Evolutionary conservation across 805 yeast genomes (phyloP), one percentile per base, ranked within the genome.

Genomic region (Zygosaccharomyces bailii): DNA sequence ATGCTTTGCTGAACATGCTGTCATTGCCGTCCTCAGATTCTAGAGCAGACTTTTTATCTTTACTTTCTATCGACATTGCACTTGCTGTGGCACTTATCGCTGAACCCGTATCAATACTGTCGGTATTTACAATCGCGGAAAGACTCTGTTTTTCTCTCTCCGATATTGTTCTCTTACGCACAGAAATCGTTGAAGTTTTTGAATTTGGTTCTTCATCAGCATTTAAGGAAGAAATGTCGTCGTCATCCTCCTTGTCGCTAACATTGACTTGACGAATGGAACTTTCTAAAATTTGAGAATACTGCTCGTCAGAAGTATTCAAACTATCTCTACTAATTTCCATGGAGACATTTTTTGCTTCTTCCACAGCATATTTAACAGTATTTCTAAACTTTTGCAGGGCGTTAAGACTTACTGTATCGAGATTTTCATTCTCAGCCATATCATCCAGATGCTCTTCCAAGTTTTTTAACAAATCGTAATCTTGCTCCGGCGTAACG

Each of bases 401-500:
- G 1, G 71, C 60, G 43, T 70, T 71, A 33, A 47, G 61, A 11
- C 69, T 55, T 5, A 58, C 53, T 0, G 59, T 45, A 36, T 72
- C 78, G 6, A 61, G 55, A 1, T 43, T 36, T 4, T 59, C 59
- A 33, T 60, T 57, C 5, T 67, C 71, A 10, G 63, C 50, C 8
- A 61, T 45, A 38, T 61, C 65, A 4, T 59, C 60, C 10, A 69
- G 35, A 6, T 50, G 42, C 5, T 61, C 65, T 1, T 44, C 24
- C 6, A 70, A 39, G 27, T 59, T 57, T 20, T 50, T 46, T 33
- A 72, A 49, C 19, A 53, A 49, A 6, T 54, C 56, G 11, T 48
- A 46, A 5, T 55, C 52, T 10, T 67, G 60, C 3, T 54, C 52
- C 2, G 62, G 39, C 0, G 77, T 71, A 30, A 80, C 63, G 24